Evolutionary conservation across 2,329 filamentous ascomycete species (phyloP).

Genomic region (Exophiala sp.): DNA sequence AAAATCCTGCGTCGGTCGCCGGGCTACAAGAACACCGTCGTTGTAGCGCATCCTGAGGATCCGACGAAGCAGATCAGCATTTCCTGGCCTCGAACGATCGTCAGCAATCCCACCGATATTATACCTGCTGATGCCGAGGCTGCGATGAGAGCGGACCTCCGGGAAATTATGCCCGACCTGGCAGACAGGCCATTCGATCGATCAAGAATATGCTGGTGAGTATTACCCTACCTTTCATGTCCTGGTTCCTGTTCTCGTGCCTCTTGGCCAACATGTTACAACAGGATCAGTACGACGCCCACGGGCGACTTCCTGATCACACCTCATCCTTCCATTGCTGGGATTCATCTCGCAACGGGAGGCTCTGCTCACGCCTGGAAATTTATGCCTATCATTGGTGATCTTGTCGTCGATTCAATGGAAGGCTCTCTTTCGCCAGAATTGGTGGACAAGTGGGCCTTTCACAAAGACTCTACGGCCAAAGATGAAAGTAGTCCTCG

Average conservation of each 20-base stretch:
- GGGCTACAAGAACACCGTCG: constrained; percentile 48
- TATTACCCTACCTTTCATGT: not conserved
- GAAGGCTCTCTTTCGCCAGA: not conserved
- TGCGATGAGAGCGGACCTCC: no score
- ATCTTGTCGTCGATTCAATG: not conserved
- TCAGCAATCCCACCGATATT: constrained; percentile 4
- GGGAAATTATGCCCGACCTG: no score
- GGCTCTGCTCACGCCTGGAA: not conserved
- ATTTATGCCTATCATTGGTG: not conserved
- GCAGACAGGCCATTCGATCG: no score
- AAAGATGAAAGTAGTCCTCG: no score
- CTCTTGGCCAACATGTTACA: not conserved
- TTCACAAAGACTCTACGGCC: no score
- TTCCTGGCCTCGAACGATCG: not conserved
- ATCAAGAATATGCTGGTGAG: not conserved
- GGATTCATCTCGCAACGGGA: not conserved
- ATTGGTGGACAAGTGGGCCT: constrained; percentile 20
- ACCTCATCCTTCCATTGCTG: not conserved
- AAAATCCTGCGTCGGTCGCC: constrained; percentile 68
- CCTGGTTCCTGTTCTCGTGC: not conserved
- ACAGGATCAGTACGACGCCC: not conserved
- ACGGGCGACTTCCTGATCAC: constrained; percentile 6
- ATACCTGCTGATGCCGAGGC: no score
- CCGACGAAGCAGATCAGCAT: no score
- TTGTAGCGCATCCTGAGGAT: not conserved